Conservation (phyloP, 2,329 filamentous ascomycete species). For the Cadophora malorum region DNA sequence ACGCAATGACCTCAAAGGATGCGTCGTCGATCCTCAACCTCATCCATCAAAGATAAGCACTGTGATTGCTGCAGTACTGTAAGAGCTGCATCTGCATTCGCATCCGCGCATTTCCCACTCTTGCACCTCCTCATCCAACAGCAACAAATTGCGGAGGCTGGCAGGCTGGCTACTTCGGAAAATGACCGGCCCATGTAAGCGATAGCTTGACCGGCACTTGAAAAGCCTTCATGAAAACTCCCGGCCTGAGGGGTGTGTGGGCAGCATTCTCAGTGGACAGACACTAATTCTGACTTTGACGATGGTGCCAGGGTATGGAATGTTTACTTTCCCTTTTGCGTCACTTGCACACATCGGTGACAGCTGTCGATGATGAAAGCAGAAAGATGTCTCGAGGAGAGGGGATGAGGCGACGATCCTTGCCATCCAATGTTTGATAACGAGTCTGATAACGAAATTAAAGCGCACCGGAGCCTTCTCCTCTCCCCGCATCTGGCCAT, state of each 20-base stretch:
- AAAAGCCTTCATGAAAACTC: conserved; percentile 29
- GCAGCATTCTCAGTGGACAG: conserved; percentile 23
- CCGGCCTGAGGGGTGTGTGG: conserved; percentile 29
- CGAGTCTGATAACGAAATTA: neutral
- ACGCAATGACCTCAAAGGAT: conserved; percentile 5
- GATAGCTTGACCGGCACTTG: conserved; percentile 30
- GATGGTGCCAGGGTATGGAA: conserved; percentile 1
- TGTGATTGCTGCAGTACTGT: conserved; percentile 3
- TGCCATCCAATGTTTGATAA: conserved; percentile 1
- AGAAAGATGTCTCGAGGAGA: neutral
- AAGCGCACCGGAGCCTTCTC: neutral
- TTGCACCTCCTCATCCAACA: neutral
- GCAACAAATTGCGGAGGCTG: neutral
- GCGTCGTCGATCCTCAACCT: conserved; percentile 19
- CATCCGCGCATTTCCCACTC: conserved; percentile 5
- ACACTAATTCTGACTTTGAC: neutral
- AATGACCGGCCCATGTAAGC: neutral
- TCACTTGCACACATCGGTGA: neutral
- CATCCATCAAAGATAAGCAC: conserved; percentile 23
- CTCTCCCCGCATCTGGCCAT: conserved; percentile 4
- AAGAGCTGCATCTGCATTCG: conserved; percentile 13
- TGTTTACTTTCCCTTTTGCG: conserved; percentile 22
- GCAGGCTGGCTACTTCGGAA: neutral
- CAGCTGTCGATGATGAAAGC: neutral
- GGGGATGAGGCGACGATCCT: conserved; percentile 1